Percentiles rank a stretch among this genome's conserved stretches.
phyloP scores from a whole-genome alignment of 352 stramenopile genomes.

The Globisporangium polare region DNA sequence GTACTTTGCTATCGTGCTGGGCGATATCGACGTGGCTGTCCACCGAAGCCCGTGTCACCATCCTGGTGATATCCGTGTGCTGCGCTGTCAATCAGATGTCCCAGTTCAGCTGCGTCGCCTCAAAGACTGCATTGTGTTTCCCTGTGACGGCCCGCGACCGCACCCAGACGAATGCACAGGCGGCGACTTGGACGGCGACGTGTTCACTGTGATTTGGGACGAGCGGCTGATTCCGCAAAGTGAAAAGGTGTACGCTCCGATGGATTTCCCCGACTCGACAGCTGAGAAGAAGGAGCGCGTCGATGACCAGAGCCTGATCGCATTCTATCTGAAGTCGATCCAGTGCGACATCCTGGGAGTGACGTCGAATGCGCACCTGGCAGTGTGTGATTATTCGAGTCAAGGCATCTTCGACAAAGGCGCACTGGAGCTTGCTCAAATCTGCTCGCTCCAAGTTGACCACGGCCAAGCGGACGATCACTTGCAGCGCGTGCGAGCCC shows the following conservation, averaged over 20 bases:
- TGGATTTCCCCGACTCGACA: conserved; percentile 28
- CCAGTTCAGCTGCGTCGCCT: conserved; percentile 39
- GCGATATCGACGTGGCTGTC: conserved; percentile 50
- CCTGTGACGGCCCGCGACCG: conserved; percentile 53
- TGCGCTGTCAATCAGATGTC: conserved; percentile 49
- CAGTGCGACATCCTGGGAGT: conserved; percentile 70
- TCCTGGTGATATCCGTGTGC: conserved; percentile 65
- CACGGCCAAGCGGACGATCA: conserved; percentile 56
- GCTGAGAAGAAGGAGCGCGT: conserved; percentile 27
- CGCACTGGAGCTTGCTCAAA: conserved; percentile 51
- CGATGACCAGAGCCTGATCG: conserved; percentile 44
- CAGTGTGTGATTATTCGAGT: conserved; percentile 44
- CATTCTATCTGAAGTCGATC: conserved; percentile 75
- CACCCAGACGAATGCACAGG: conserved; percentile 80
- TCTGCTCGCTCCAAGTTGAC: conserved; percentile 75
- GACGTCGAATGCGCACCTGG: conserved; percentile 76
- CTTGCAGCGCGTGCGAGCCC: conserved; percentile 41
- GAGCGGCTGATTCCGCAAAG: conserved; percentile 51
- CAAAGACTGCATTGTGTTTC: conserved; percentile 76
- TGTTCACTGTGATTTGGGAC: conserved; percentile 85
- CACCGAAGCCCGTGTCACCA: conserved; percentile 79
- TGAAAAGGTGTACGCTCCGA: conserved; percentile 38
- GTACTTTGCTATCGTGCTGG: conserved; percentile 19
- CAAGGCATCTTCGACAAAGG: conserved; percentile 44
- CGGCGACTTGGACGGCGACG: conserved; percentile 77